Evolutionary conservation across 2,329 filamentous ascomycete genomes (phyloP).

Genomic region (Diaporthe australafricana): DNA sequence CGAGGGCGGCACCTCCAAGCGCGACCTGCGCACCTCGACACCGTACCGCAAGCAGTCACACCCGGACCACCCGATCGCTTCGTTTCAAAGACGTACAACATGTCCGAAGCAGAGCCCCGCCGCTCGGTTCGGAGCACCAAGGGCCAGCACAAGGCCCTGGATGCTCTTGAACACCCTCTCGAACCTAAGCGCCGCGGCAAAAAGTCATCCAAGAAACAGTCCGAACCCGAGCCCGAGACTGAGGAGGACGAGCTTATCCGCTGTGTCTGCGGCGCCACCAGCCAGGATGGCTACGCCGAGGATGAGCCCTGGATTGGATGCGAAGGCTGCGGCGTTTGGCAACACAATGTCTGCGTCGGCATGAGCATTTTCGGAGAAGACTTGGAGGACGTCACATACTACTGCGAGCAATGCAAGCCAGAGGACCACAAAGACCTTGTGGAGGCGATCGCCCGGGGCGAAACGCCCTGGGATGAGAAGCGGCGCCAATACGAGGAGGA

Average conservation of each 20-base stretch:
- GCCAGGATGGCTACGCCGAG: conserved; percentile 81
- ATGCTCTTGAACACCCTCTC: conserved; percentile 73
- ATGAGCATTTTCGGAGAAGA: conserved; percentile 83
- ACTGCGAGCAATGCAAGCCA: conserved; percentile 90
- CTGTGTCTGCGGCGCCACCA: conserved; percentile 91
- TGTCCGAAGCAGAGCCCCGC: conserved; percentile 77
- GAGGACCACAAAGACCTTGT: conserved; percentile 85
- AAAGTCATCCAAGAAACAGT: conserved; percentile 66
- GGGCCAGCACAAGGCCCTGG: conserved; percentile 92
- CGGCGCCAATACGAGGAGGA: conserved; percentile 73
- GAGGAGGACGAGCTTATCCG: conserved; percentile 82
- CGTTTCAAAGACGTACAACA: conserved; percentile 6
- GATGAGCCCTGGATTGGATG: conserved; percentile 96
- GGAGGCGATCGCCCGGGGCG: conserved; percentile 80
- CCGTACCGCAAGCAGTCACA: not conserved
- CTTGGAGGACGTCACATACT: conserved; percentile 81
- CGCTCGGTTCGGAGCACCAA: conserved; percentile 97
- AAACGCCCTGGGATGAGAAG: conserved; percentile 86
- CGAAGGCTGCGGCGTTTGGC: conserved; percentile 93
- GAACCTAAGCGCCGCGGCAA: conserved; percentile 65
- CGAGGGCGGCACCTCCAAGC: not conserved
- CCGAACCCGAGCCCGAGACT: conserved; percentile 65
- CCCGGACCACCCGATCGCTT: not conserved
- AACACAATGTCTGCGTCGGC: conserved; percentile 96
- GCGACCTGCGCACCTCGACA: not conserved